Percentiles rank a stretch among this genome's conserved stretches.
phyloP scores from a whole-genome alignment of 805 yeast genomes.

The Wickerhamomyces mucosus region DNA sequence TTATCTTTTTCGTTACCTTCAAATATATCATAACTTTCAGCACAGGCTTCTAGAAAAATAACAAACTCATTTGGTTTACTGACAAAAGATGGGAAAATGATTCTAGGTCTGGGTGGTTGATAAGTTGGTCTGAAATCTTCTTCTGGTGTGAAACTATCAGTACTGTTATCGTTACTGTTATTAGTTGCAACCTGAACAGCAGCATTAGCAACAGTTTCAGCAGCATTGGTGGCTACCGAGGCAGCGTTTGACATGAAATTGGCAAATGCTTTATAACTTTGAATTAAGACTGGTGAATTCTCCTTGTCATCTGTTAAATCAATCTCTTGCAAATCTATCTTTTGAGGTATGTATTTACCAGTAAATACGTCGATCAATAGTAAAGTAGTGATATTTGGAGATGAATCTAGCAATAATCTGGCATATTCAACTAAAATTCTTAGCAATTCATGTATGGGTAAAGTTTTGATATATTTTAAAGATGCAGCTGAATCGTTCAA shows the following conservation, averaged over 20 bases:
- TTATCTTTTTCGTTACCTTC: conserved; percentile 63
- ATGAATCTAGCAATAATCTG: conserved; percentile 48
- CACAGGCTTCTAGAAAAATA: conserved; percentile 84
- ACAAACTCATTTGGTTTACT: conserved; percentile 83
- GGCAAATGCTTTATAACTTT: conserved; percentile 50
- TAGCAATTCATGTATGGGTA: conserved; percentile 69
- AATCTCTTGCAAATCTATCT: conserved; percentile 10
- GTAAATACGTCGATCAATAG: conserved; percentile 82
- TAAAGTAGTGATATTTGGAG: conserved; percentile 77
- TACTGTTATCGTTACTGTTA: conserved; percentile 3
- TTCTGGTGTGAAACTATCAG: conserved; percentile 1
- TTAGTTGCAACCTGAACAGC: conserved; percentile 1
- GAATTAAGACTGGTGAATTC: conserved; percentile 23
- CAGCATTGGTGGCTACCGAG: conserved; percentile 12
- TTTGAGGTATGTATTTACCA: conserved; percentile 55
- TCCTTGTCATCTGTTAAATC: conserved; percentile 9
- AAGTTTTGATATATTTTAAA: conserved; percentile 53
- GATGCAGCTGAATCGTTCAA: conserved; percentile 51
- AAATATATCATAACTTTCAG: conserved; percentile 65
- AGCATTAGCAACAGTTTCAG: conserved; percentile 7
- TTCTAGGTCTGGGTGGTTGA: conserved; percentile 83
- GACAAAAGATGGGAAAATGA: conserved; percentile 82
- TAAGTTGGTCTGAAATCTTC: conserved; percentile 45
- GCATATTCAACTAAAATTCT: conserved; percentile 62
- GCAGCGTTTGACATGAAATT: conserved; percentile 36